Evolutionary conservation across 2,329 filamentous ascomycete species (phyloP).

Genomic region (Bipolaris bicolor): DNA sequence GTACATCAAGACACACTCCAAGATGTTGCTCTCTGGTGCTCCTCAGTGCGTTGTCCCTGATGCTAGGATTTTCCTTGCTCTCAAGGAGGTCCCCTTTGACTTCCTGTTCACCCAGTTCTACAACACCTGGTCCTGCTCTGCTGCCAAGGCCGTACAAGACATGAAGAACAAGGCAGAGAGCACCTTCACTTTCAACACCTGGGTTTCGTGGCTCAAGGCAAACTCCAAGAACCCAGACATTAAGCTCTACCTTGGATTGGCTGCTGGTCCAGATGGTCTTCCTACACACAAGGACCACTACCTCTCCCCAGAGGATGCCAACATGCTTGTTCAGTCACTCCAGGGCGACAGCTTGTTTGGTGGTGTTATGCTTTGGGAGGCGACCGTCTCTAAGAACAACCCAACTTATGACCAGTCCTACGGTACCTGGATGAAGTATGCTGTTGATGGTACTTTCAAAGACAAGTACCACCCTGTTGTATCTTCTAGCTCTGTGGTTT

Average conservation of each 20-base stretch:
- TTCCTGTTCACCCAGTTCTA: slow-evolving; percentile 64
- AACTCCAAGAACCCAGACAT: slow-evolving; percentile 50
- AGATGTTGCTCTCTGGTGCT: slow-evolving; percentile 59
- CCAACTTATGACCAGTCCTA: slow-evolving; percentile 53
- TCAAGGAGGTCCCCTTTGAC: slow-evolving; percentile 56
- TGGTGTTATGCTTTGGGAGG: slow-evolving; percentile 67
- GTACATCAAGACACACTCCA: slow-evolving; percentile 50
- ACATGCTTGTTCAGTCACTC: slow-evolving; percentile 52
- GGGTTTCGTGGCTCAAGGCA: slow-evolving; percentile 47
- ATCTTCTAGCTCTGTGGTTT: slow-evolving; percentile 13
- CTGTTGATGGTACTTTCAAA: slow-evolving; percentile 29
- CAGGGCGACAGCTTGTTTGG: slow-evolving; percentile 54
- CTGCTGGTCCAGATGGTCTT: slow-evolving; percentile 35
- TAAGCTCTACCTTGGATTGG: slow-evolving; percentile 62
- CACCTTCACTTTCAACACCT: slow-evolving; percentile 56
- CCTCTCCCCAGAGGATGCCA: slow-evolving; percentile 55
- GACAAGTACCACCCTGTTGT: slow-evolving; percentile 26
- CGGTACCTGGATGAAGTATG: slow-evolving; percentile 56
- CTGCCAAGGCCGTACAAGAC: slow-evolving; percentile 48
- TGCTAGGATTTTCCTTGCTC: slow-evolving; percentile 52
- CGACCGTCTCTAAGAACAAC: slow-evolving; percentile 57
- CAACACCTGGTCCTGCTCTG: slow-evolving; percentile 60
- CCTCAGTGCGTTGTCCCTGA: slow-evolving; percentile 62
- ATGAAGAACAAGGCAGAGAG: slow-evolving; percentile 31
- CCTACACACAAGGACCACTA: slow-evolving; percentile 50